Conservation (phyloP, 805 yeast genomes). For the Yarrowia phangngaensis region DNA sequence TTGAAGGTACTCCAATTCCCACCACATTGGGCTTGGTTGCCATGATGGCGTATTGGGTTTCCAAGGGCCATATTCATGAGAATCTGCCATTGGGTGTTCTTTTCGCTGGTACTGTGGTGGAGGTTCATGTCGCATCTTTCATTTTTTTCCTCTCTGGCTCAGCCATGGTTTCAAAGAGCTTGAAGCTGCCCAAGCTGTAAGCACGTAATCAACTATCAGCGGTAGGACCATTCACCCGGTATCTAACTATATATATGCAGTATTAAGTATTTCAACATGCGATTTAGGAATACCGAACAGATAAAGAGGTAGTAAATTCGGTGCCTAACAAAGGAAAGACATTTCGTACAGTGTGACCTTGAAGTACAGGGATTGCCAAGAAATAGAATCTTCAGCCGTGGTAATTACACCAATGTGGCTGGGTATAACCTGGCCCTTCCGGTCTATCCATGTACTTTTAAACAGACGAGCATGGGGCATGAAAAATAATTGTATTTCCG, state of each 20-base stretch:
- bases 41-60: constrained; percentile 65
- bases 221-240: constrained; percentile 20
- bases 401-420: too few species aligned
- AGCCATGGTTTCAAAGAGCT: constrained; percentile 84
- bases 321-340: too few species aligned
- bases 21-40: constrained; percentile 72
- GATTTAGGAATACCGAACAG: too few species aligned
- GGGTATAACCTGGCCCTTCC: too few species aligned
- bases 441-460: too few species aligned
- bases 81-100: constrained; percentile 64
- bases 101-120: constrained; percentile 55
- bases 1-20: constrained; percentile 97
- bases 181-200: constrained; percentile 84
- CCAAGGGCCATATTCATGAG: constrained; percentile 42
- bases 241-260: constrained; percentile 16
- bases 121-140: constrained; percentile 67
- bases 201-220: too few species aligned
- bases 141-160: constrained; percentile 78
- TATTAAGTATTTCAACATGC: constrained; percentile 21
- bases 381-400: too few species aligned
- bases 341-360: too few species aligned
- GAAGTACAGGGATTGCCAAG: too few species aligned
- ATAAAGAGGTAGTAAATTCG: too few species aligned
- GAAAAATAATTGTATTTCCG: too few species aligned
- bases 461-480: too few species aligned